Conservation (phyloP, 2,329 filamentous ascomycete species). For the Pseudocercospora crystallina region DNA sequence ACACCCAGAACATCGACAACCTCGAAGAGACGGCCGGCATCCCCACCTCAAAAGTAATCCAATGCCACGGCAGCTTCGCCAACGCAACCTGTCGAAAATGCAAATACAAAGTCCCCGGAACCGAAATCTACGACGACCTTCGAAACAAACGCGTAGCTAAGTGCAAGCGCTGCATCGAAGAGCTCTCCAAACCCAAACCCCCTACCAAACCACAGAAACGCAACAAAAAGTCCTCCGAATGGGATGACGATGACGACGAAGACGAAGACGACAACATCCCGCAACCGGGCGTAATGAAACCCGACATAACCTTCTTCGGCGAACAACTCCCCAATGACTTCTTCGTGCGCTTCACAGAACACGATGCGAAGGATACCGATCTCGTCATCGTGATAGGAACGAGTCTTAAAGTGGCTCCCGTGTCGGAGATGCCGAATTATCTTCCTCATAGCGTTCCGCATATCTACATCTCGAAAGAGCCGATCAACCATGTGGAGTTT, state of each 20-base stretch:
- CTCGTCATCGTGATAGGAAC: constrained; percentile 95
- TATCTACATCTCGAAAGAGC: constrained; percentile 47
- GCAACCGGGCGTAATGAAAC: constrained; percentile 80
- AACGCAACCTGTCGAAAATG: constrained; percentile 88
- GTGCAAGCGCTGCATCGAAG: constrained; percentile 69
- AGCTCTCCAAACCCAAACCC: constrained; percentile 49
- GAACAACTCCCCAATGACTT: constrained; percentile 85
- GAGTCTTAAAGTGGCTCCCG: constrained; percentile 90
- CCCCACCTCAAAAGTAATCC: constrained; percentile 59
- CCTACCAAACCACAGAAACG: constrained; percentile 38
- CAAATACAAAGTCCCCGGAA: constrained; percentile 69
- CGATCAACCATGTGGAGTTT: constrained; percentile 86
- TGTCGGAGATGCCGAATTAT: constrained; percentile 70
- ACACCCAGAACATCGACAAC: constrained; percentile 98
- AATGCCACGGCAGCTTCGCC: constrained; percentile 95
- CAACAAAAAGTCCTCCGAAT: constrained; percentile 43
- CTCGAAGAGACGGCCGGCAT: constrained; percentile 19
- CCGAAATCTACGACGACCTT: constrained; percentile 77
- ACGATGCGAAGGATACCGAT: constrained; percentile 78
- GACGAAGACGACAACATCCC: constrained; percentile 65
- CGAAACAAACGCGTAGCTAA: constrained; percentile 72
- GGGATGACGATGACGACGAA: constrained; percentile 54
- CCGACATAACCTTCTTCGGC: constrained; percentile 97
- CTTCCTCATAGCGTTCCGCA: constrained; percentile 34
- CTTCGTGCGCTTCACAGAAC: constrained; percentile 72